Conservation (phyloP, 352 stramenopile genomes). For the Globisporangium parvum region DNA sequence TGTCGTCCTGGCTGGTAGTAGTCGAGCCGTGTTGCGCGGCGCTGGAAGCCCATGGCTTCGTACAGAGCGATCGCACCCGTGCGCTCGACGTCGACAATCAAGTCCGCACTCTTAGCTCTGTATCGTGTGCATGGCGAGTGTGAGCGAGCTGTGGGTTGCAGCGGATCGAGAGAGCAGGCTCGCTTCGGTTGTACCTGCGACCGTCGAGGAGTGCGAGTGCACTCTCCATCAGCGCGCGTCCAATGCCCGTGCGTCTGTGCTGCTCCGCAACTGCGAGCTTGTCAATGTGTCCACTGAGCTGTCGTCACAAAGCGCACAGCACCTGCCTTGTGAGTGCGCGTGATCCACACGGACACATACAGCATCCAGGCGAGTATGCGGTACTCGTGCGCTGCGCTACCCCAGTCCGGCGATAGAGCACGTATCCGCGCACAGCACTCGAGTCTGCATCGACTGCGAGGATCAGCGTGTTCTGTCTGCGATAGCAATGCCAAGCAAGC, state of each 20-base stretch:
- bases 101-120: constrained; percentile 11
- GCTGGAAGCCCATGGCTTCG: constrained; percentile 26
- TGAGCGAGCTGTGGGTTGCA: too few relatives aligned
- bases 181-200: too few relatives aligned
- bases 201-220: constrained; percentile 23
- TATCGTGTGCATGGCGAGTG: too few relatives aligned
- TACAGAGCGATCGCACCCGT: constrained; percentile 31
- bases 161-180: too few relatives aligned
- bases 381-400: constrained; percentile 16
- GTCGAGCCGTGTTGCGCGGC: constrained; percentile 21
- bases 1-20: constrained; percentile 39
- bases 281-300: constrained; percentile 36
- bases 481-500: background rate
- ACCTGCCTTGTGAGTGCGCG: background rate
- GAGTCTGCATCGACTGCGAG: constrained; percentile 21
- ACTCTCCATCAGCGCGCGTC: constrained; percentile 22
- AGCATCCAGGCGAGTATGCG: too few relatives aligned
- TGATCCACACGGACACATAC: too few relatives aligned
- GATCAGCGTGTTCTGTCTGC: constrained; percentile 32
- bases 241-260: constrained; percentile 24
- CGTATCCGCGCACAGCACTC: constrained; percentile 27
- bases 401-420: constrained; percentile 35
- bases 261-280: constrained; percentile 36
- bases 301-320: background rate
- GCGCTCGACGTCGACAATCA: constrained; percentile 32